These are phyloP conservation scores for Leccinum solheimii DNA, from an alignment of 1,284 basidiomycete species.

Conservation along the genomic window DNA sequence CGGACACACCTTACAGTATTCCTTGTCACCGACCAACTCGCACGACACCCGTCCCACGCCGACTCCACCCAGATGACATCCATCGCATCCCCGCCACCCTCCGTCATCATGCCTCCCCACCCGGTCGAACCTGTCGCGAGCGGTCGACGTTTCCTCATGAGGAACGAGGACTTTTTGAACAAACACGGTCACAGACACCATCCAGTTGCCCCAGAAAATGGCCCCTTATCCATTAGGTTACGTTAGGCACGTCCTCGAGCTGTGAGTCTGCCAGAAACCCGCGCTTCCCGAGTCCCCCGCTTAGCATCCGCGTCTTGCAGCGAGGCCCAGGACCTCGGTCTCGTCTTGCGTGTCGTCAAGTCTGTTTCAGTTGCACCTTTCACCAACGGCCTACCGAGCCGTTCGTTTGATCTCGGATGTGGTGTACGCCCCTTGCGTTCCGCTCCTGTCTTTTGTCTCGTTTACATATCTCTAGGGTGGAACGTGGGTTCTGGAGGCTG, in stretches of 20 bases:
- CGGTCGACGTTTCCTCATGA: constrained; percentile 30
- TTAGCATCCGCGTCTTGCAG: constrained; percentile 35
- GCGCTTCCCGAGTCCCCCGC: not conserved
- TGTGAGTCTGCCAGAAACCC: constrained; percentile 45
- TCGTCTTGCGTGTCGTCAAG: constrained; percentile 49
- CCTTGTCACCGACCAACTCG: not conserved
- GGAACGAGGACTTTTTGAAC: constrained; percentile 55
- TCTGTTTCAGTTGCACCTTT: constrained; percentile 60
- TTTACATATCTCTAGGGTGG: constrained; percentile 49
- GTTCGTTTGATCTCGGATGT: constrained; percentile 67
- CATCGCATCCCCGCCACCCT: constrained; percentile 10
- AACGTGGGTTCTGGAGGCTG: constrained; percentile 70
- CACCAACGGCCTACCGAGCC: constrained; percentile 44
- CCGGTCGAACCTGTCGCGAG: constrained; percentile 12
- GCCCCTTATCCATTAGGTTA: constrained; percentile 70
- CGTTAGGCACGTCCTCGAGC: constrained; percentile 60
- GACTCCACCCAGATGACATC: constrained; percentile 1
- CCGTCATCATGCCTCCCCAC: constrained; percentile 22
- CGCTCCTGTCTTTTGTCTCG: not conserved
- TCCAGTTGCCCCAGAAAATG: constrained; percentile 64
- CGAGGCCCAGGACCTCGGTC: constrained; percentile 57
- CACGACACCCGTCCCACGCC: constrained; percentile 10
- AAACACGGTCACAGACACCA: constrained; percentile 66
- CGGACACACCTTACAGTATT: constrained; percentile 2
- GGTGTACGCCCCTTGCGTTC: constrained; percentile 47